These are phyloP conservation scores for Alternaria incomplexa DNA, from an alignment of 2,329 filamentous ascomycete genomes.

Conservation along the genomic window DNA sequence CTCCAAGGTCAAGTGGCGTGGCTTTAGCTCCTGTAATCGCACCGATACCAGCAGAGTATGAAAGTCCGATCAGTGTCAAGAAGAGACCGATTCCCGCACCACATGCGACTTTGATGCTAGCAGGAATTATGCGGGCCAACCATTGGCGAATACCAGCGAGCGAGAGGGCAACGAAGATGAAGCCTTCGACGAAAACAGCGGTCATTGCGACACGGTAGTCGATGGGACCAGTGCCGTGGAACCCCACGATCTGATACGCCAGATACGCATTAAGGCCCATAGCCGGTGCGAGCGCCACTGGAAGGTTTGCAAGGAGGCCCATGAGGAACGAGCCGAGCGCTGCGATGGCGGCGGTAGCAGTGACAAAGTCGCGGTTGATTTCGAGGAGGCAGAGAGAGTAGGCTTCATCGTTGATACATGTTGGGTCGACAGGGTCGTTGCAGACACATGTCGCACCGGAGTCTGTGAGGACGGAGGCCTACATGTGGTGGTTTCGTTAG, in stretches of 20 bases:
- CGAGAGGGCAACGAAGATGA: constrained; percentile 81
- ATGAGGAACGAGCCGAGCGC: constrained; percentile 79
- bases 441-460: constrained; percentile 80
- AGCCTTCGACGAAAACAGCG: constrained; percentile 87
- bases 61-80: constrained; percentile 76
- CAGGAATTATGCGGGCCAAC: constrained; percentile 68
- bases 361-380: constrained; percentile 80
- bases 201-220: constrained; percentile 76
- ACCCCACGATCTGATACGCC: constrained; percentile 79
- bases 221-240: constrained; percentile 72
- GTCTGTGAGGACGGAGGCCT: constrained; percentile 69
- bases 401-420: constrained; percentile 61
- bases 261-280: constrained; percentile 93
- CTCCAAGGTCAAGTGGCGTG: constrained; percentile 77
- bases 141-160: constrained; percentile 75
- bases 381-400: constrained; percentile 68
- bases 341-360: constrained; percentile 84
- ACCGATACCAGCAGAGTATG: constrained; percentile 82
- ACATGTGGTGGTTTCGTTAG: neutral
- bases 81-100: constrained; percentile 89
- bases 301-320: constrained; percentile 81
- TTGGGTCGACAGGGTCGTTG: constrained; percentile 55
- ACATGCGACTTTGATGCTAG: constrained; percentile 89
- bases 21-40: constrained; percentile 70
- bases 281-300: constrained; percentile 74